Evolutionary conservation across 1,284 basidiomycete species (phyloP), one percentile per base, ranked within the genome.

Genomic region (Meripilus lineatus): DNA sequence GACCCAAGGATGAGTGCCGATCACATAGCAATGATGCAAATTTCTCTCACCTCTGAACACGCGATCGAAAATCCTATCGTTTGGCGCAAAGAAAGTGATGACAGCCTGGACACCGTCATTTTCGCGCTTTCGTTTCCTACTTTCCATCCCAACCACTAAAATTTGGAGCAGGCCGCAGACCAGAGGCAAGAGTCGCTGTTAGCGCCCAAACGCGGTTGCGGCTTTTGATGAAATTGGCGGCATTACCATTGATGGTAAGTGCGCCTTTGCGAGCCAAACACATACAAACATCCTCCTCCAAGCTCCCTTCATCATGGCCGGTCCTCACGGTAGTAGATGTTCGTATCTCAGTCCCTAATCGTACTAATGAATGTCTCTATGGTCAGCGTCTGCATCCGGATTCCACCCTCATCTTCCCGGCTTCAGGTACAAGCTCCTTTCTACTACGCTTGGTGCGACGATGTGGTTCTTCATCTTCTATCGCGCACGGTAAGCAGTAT

Each of bases 391-490:
- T 69, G 90, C 87, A 57, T 67, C 79, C 68, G 90, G 88, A 56
- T 93, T 92, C 59, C 73, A 91, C 64, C 90, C 90, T 32, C 89
- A 91, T 64, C 72, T 91, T 32, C 89, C 90, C 32, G 81, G 85
- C 18, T 72, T 82, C 57, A 77, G 75, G 58, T 80, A 92, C 67
- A 80, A 77, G 50, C 79, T 91, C 62, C 74, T 93, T 26, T 79
- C 87, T 32, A 93, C 93, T 67, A 79, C 81, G 41, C 72, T 95
- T 46, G 93, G 92, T 46, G 92, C 91, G 30, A 80, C 83, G 33
- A 95, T 95, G 92, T 95, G 91, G 91, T 95, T 95, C 81, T 96
- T 93, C 75, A 89, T 95, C 65, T 94, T 95, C 73, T 95, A 94
- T 69, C 82, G 91, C 49, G 84, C 88, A 52, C 75, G 91, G 91